Conservation (phyloP, 805 yeast genomes). For the Torulaspora franciscae region DNA sequence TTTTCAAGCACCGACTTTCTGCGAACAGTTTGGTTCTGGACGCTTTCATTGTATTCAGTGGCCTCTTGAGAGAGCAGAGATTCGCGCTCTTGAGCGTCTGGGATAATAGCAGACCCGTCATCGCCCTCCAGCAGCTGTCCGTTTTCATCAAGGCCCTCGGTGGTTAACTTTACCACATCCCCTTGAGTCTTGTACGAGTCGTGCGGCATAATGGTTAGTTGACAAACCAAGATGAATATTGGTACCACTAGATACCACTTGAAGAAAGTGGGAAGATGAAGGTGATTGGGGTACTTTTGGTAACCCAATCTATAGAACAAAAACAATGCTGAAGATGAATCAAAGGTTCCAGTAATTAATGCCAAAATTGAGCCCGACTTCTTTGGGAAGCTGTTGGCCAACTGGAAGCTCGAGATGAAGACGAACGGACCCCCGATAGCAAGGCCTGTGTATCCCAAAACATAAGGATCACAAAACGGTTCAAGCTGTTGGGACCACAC, state of each 20-base stretch:
- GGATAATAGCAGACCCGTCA: constrained; percentile 41
- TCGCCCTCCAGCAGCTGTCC: constrained; percentile 46
- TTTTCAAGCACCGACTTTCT: constrained; percentile 61
- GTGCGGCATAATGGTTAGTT: constrained; percentile 72
- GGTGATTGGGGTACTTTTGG: constrained; percentile 33
- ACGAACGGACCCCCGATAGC: constrained; percentile 95
- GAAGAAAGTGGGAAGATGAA: constrained; percentile 56
- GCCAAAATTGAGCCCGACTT: constrained; percentile 80
- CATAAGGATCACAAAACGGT: constrained; percentile 53
- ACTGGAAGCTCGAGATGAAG: constrained; percentile 83
- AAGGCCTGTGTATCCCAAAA: constrained; percentile 65
- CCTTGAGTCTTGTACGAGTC: constrained; percentile 70
- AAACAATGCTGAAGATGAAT: constrained; percentile 86
- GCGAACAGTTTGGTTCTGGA: constrained; percentile 15
- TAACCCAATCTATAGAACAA: constrained; percentile 65
- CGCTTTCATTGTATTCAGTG: constrained; percentile 6
- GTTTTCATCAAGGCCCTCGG: constrained; percentile 68
- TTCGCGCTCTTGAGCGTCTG: constrained; percentile 40
- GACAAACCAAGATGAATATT: constrained; percentile 66
- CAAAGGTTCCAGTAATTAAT: constrained; percentile 87
- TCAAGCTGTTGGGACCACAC: constrained; percentile 13
- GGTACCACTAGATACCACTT: constrained; percentile 68
- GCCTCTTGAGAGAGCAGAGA: constrained; percentile 26
- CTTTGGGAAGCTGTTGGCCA: constrained; percentile 81
- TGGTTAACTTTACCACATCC: constrained; percentile 59